Percentiles rank a stretch among this genome's conserved stretches.
Evolutionary conservation across 495 filamentous ascomycete species (phyloP).

Genomic region (Tuber calosporum): DNA sequence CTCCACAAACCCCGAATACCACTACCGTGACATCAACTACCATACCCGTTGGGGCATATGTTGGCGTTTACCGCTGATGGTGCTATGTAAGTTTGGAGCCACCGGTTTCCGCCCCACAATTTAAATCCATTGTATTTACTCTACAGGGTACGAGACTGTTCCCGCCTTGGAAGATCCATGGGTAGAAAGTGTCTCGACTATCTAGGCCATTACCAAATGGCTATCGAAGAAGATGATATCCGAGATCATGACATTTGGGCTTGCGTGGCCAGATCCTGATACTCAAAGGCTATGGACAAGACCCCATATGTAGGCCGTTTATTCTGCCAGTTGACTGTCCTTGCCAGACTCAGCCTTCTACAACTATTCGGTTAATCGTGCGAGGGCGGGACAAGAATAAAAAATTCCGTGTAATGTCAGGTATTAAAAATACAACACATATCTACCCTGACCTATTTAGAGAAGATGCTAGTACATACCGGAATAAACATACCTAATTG

Average conservation of each 20-base stretch:
- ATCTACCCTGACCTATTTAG: too few relatives aligned
- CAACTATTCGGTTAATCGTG: conserved; percentile 51
- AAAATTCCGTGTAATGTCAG: too few relatives aligned
- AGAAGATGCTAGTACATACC: too few relatives aligned
- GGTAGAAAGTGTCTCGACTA: conserved; percentile 69
- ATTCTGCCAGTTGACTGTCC: conserved; percentile 76
- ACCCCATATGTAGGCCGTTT: conserved; percentile 63
- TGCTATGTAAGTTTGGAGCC: conserved; percentile 44
- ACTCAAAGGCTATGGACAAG: conserved; percentile 68
- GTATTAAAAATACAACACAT: too few relatives aligned
- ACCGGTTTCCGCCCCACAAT: background rate
- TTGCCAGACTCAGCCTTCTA: conserved; percentile 66
- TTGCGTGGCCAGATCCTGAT: conserved; percentile 69
- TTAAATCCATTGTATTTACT: background rate
- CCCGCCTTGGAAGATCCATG: conserved; percentile 72
- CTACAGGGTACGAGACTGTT: conserved; percentile 61
- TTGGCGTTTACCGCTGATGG: too few relatives aligned
- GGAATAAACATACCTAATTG: too few relatives aligned
- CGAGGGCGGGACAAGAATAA: too few relatives aligned
- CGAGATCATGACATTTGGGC: conserved; percentile 72
- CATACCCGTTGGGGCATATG: too few relatives aligned
- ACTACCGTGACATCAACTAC: conserved; percentile 60
- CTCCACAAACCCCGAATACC: too few relatives aligned
- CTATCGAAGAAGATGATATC: conserved; percentile 65
- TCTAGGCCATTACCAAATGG: conserved; percentile 65